Evolutionary conservation across 163 green algal genomes (phyloP).

Genomic region (Chloromonas sp.): DNA sequence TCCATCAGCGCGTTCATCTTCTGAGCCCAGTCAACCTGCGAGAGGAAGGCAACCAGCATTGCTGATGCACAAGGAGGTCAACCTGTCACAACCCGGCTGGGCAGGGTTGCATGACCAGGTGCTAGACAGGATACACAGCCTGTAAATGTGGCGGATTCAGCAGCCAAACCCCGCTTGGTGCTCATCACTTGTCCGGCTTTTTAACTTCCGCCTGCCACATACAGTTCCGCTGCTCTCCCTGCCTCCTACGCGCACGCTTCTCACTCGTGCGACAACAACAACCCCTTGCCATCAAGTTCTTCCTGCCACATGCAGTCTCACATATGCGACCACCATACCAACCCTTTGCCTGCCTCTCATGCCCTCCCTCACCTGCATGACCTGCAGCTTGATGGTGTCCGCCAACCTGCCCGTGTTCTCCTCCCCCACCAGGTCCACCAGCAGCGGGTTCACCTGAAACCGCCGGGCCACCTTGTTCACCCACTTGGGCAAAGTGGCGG

Average conservation of each 20-base stretch:
- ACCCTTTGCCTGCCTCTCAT: too few relatives aligned
- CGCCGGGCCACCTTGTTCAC: constrained; percentile 48
- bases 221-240: too few relatives aligned
- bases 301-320: too few relatives aligned
- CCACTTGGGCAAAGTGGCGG: constrained; percentile 85
- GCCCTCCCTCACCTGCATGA: constrained; percentile 33
- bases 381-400: constrained; percentile 71
- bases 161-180: too few relatives aligned
- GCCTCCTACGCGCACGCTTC: too few relatives aligned
- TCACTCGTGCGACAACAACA: too few relatives aligned
- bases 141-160: too few relatives aligned
- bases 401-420: constrained; percentile 79
- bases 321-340: too few relatives aligned
- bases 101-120: neutral
- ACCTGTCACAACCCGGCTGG: neutral
- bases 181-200: too few relatives aligned
- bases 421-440: constrained; percentile 90
- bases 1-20: constrained; percentile 70
- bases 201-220: too few relatives aligned
- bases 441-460: constrained; percentile 75
- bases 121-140: too few relatives aligned
- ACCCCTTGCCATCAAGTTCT: too few relatives aligned
- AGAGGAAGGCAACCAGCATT: neutral
- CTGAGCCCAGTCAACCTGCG: constrained; percentile 29
- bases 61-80: neutral